Conservation (phyloP, 257 asterid species). For the Nicotiana paniculata region DNA sequence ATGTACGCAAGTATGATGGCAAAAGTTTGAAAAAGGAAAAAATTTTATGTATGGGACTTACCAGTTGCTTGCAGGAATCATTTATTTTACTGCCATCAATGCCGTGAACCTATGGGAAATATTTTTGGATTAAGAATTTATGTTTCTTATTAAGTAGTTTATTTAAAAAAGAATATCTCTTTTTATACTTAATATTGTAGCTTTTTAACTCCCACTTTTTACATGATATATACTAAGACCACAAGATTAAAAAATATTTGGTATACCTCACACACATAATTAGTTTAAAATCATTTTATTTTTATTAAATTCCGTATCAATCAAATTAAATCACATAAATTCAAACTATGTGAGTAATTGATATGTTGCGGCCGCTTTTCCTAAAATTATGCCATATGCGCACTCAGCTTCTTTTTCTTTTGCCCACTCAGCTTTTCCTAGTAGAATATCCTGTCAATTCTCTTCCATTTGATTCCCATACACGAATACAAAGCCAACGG, state of each 20-base stretch:
- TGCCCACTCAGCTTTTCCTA: not conserved
- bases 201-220: too few species aligned
- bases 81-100: not conserved
- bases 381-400: not conserved
- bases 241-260: too few species aligned
- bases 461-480: not conserved
- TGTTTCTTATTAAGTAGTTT: too few species aligned
- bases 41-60: not conserved
- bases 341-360: not conserved
- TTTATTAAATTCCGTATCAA: too few species aligned
- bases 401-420: not conserved
- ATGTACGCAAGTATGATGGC: not conserved
- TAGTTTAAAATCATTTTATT: too few species aligned
- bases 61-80: not conserved
- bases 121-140: not conserved
- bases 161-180: too few species aligned
- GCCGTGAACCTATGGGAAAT: not conserved
- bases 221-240: too few species aligned
- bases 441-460: not conserved
- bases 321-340: too few species aligned
- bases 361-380: not conserved
- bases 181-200: too few species aligned
- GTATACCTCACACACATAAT: too few species aligned
- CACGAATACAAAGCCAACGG: not conserved
- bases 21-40: not conserved